Percentiles rank a stretch among this genome's conserved stretches.
Evolutionary conservation across 345 rosid species (phyloP).

Genomic region (Melastoma malabathricum): DNA sequence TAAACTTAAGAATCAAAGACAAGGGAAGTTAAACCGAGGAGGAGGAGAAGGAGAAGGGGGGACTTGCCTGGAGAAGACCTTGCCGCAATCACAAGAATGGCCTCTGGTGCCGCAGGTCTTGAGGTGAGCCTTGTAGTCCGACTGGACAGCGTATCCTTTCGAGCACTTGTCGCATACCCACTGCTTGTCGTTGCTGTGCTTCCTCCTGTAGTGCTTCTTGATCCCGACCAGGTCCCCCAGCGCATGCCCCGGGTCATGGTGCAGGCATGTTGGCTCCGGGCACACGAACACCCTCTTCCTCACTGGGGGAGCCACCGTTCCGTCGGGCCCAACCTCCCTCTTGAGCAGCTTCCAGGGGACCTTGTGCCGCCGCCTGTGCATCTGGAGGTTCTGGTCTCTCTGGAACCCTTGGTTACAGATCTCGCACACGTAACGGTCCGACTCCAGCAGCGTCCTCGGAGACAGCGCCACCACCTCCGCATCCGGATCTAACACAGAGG

Average conservation of each 20-base stretch:
- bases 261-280: conserved; percentile 86
- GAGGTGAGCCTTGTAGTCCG: conserved; percentile 94
- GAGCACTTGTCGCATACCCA: conserved; percentile 95
- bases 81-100: conserved; percentile 96
- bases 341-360: conserved; percentile 97
- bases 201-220: conserved; percentile 82
- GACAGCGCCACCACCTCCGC: conserved; percentile 90
- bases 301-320: conserved; percentile 20
- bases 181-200: conserved; percentile 82
- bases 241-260: conserved; percentile 86
- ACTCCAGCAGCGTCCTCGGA: conserved; percentile 79
- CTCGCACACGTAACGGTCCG: conserved; percentile 93
- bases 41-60: too few relatives aligned
- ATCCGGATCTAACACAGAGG: conserved; percentile 56
- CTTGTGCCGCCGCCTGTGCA: conserved; percentile 91
- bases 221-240: conserved; percentile 96
- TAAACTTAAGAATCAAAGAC: too few relatives aligned
- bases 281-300: conserved; percentile 80
- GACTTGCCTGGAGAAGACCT: conserved; percentile 79
- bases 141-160: conserved; percentile 90
- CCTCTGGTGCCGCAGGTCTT: conserved; percentile 95
- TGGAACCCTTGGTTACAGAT: conserved; percentile 98
- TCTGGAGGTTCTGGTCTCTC: conserved; percentile 93
- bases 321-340: conserved; percentile 33
- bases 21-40: too few relatives aligned